Conservation (phyloP, 306 rosid species). For the Hippophae tibetana region DNA sequence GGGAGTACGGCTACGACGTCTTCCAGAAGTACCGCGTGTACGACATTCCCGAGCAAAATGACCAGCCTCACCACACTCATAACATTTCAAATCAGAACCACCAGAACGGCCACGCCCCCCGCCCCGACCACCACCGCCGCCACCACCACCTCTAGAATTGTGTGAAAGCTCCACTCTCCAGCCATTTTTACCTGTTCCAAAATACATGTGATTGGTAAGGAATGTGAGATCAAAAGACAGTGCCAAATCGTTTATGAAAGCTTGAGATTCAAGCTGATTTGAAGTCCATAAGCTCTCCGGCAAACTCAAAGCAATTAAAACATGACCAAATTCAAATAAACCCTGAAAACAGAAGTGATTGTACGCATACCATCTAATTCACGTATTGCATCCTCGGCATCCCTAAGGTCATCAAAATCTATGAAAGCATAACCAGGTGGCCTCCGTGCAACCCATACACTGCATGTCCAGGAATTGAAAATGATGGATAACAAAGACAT, state of each 20-base stretch:
- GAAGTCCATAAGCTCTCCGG: too few relatives aligned
- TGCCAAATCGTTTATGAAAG: too few relatives aligned
- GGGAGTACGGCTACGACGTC: slow-evolving; percentile 90
- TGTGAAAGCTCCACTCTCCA: slow-evolving; percentile 99
- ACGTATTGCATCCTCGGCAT: slow-evolving; percentile 87
- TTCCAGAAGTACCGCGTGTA: slow-evolving; percentile 83
- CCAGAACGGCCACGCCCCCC: slow-evolving; percentile 88
- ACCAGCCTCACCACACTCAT: slow-evolving; percentile 98
- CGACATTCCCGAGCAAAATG: slow-evolving; percentile 99
- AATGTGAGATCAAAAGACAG: too few relatives aligned
- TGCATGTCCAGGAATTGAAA: slow-evolving; percentile 20
- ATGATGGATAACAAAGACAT: not conserved
- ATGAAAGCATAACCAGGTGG: slow-evolving; percentile 98
- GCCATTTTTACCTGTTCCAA: slow-evolving; percentile 76
- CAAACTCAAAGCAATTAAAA: not conserved
- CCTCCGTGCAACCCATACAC: slow-evolving; percentile 98
- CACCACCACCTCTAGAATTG: slow-evolving; percentile 83
- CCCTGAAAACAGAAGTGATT: not conserved
- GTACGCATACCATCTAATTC: slow-evolving; percentile 75
- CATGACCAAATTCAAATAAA: not conserved
- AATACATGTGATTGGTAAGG: not conserved
- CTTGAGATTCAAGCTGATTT: too few relatives aligned
- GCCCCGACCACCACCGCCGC: slow-evolving; percentile 55
- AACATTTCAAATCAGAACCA: slow-evolving; percentile 95
- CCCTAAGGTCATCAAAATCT: slow-evolving; percentile 87